A percentile compares a stretch with the other conserved stretches of the same genome.
These are phyloP conservation scores for Thraustochytrium sp. DNA, from an alignment of 352 stramenopile species.

Conservation along the genomic window DNA sequence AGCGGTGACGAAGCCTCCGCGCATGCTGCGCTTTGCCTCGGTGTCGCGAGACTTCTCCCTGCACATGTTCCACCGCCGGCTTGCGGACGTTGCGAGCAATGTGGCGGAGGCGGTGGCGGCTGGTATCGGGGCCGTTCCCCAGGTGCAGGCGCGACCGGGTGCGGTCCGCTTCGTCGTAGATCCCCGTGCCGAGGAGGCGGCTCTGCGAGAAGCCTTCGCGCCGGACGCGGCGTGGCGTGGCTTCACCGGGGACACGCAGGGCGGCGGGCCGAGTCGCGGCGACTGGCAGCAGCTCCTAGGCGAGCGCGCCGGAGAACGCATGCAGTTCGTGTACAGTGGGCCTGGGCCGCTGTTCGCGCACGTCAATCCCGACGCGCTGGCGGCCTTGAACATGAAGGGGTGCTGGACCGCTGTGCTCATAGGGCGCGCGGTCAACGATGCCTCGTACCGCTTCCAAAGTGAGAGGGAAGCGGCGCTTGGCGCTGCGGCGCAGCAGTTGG, in stretches of 20 bases:
- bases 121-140: not conserved
- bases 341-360: not conserved
- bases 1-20: no score
- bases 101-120: not conserved
- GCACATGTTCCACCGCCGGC: not conserved
- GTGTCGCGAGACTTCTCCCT: slow-evolving; percentile 28
- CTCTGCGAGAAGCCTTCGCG: not conserved
- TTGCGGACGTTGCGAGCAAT: not conserved
- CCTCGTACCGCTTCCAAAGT: slow-evolving; percentile 63
- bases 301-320: not conserved
- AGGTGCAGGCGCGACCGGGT: not conserved
- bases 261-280: slow-evolving; percentile 3
- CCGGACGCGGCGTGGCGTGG: not conserved
- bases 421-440: slow-evolving; percentile 64
- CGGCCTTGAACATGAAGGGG: slow-evolving; percentile 61
- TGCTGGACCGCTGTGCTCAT: slow-evolving; percentile 65
- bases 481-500: slow-evolving; percentile 57
- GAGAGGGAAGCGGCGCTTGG: slow-evolving; percentile 69
- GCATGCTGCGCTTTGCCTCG: not conserved
- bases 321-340: slow-evolving; percentile 1
- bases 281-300: not conserved
- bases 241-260: not conserved
- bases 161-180: not conserved
- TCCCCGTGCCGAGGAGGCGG: not conserved
- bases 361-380: slow-evolving; percentile 43